These are phyloP conservation scores for Aureobasidium subglaciale DNA, from an alignment of 2,329 filamentous ascomycete species.

Conservation along the genomic window DNA sequence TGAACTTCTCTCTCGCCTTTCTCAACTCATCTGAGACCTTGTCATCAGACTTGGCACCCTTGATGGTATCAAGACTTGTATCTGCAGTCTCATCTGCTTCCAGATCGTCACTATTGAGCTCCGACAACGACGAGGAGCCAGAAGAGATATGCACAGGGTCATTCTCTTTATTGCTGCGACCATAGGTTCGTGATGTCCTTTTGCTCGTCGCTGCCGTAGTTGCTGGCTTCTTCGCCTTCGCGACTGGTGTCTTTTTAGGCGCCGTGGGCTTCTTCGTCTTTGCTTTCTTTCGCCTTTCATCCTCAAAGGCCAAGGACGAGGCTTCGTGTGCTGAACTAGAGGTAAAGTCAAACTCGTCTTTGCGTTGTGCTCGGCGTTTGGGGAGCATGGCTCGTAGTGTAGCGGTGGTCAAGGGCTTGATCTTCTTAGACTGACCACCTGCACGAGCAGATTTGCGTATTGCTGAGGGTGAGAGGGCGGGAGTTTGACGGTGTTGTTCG, in stretches of 20 bases:
- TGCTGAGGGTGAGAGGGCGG: constrained; percentile 21
- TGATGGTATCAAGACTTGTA: constrained; percentile 8
- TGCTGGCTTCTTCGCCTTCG: constrained; percentile 13
- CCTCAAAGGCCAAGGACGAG: constrained; percentile 30
- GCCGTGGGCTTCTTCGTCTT: background rate
- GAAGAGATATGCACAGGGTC: constrained; percentile 20
- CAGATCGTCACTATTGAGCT: background rate
- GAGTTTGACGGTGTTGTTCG: background rate
- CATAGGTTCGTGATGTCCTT: constrained; percentile 27
- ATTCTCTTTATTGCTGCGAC: constrained; percentile 21
- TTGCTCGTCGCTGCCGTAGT: constrained; percentile 16
- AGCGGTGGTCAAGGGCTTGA: constrained; percentile 34
- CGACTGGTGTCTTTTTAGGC: background rate
- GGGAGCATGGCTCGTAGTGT: constrained; percentile 40
- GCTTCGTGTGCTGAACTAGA: constrained; percentile 30
- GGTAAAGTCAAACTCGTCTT: constrained; percentile 35
- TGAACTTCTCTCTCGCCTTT: constrained; percentile 41
- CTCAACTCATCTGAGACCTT: constrained; percentile 33
- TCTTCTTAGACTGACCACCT: constrained; percentile 18
- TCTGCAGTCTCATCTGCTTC: constrained; percentile 9
- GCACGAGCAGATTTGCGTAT: constrained; percentile 21
- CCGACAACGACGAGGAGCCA: constrained; percentile 20
- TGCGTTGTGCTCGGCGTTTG: constrained; percentile 30
- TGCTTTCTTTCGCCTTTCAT: constrained; percentile 29
- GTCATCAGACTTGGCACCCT: constrained; percentile 20